Evolutionary conservation across 2,329 filamentous ascomycete species (phyloP).

Genomic region (Fusarium nanum): DNA sequence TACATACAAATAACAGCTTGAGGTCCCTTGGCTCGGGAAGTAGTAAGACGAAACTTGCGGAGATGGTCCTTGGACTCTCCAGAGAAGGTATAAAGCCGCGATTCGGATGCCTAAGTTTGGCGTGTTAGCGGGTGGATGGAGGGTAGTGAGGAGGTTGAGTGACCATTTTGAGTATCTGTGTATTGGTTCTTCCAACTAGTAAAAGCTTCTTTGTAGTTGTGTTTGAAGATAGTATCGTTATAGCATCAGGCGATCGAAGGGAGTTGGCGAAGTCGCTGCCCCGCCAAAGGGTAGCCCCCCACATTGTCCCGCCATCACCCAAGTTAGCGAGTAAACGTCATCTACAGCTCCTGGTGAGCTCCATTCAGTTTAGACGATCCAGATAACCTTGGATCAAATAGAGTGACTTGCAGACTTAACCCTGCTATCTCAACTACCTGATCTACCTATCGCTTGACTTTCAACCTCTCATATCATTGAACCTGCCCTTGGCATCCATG

Average conservation of each 20-base stretch:
- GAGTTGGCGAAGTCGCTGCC: constrained; percentile 26
- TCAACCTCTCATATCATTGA: constrained; percentile 6
- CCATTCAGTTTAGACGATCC: constrained; percentile 3
- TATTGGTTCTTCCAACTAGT: background rate
- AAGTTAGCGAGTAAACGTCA: constrained; percentile 35
- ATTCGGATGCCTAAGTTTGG: constrained; percentile 71
- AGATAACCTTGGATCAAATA: constrained; percentile 22
- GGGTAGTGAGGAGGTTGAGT: background rate
- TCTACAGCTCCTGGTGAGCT: constrained; percentile 19
- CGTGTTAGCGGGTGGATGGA: constrained; percentile 25
- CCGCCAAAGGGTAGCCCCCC: constrained; percentile 35
- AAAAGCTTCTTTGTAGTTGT: constrained; percentile 4
- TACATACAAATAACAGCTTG: constrained; percentile 94
- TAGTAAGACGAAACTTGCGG: constrained; percentile 92
- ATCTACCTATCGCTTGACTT: constrained; percentile 1
- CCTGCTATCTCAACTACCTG: background rate
- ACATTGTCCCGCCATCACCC: constrained; percentile 28
- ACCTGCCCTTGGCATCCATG: constrained; percentile 63
- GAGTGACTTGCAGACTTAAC: constrained; percentile 15
- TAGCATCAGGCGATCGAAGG: constrained; percentile 19
- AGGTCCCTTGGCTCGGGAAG: constrained; percentile 85
- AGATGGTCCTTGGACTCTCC: constrained; percentile 89
- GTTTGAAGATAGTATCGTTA: constrained; percentile 2
- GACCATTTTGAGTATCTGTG: constrained; percentile 32
- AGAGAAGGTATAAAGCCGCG: constrained; percentile 92